phyloP scores from a whole-genome alignment of 441 rosid genomes.

The Biscutella laevigata region DNA sequence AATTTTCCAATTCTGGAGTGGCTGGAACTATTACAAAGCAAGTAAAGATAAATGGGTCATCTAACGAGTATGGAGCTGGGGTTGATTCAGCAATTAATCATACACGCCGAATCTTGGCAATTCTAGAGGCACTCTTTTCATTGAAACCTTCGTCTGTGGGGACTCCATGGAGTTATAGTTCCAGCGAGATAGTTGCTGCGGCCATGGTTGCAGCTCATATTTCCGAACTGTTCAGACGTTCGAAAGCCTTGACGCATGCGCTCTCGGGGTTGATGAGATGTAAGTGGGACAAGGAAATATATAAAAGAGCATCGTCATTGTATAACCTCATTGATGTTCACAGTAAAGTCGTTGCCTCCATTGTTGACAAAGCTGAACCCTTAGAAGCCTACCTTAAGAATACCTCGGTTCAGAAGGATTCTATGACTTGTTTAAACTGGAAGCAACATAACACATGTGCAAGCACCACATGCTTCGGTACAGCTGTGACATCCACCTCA shows the following conservation, averaged over 20 bases:
- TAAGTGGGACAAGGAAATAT: conserved; percentile 90
- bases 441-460: conserved; percentile 41
- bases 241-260: conserved; percentile 89
- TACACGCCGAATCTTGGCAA: conserved; percentile 81
- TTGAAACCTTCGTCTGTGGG: conserved; percentile 95
- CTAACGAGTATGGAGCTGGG: conserved; percentile 48
- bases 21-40: conserved; percentile 35
- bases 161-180: conserved; percentile 93
- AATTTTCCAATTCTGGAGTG: conserved; percentile 35
- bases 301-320: conserved; percentile 71
- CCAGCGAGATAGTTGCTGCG: conserved; percentile 95
- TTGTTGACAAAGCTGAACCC: conserved; percentile 92
- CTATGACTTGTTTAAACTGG: conserved; percentile 34
- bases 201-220: conserved; percentile 99
- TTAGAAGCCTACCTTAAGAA: conserved; percentile 68
- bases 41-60: conserved; percentile 53
- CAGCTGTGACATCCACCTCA: conserved; percentile 36
- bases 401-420: conserved; percentile 60
- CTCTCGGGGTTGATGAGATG: conserved; percentile 82
- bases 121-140: conserved; percentile 92
- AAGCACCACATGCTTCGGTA: conserved; percentile 34
- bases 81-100: conserved; percentile 75
- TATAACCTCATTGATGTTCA: conserved; percentile 93
- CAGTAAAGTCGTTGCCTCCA: conserved; percentile 91
- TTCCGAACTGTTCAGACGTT: conserved; percentile 85